A percentile compares a stretch with the other conserved stretches of the same genome.
These are phyloP conservation scores for Diaporthe ampelina DNA, from an alignment of 2,329 filamentous ascomycete genomes.

Conservation along the genomic window DNA sequence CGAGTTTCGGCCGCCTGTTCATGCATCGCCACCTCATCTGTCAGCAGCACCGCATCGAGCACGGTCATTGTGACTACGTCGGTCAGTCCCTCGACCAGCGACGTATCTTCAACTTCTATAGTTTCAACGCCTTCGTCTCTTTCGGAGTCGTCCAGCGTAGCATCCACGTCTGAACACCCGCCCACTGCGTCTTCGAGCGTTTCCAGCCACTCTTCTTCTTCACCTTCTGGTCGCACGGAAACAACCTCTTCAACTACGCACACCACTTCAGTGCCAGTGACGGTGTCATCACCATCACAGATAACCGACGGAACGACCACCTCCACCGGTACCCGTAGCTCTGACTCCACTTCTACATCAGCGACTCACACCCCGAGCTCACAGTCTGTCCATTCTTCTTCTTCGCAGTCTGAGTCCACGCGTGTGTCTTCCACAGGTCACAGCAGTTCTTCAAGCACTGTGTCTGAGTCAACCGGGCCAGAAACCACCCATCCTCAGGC, in stretches of 20 bases:
- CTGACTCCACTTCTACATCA: not conserved
- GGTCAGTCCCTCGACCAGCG: not conserved
- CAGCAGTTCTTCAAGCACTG: not conserved
- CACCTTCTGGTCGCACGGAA: not conserved
- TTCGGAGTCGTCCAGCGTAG: not conserved
- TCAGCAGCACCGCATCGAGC: not conserved
- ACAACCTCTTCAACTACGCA: not conserved
- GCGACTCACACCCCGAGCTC: not conserved
- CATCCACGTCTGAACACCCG: not conserved
- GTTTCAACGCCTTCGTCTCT: not conserved
- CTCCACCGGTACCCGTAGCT: not conserved
- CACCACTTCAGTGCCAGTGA: too few relatives aligned
- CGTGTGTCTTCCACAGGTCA: not conserved
- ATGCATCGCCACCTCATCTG: not conserved
- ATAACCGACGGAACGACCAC: too few relatives aligned
- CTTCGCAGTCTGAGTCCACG: not conserved
- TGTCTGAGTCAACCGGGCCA: not conserved
- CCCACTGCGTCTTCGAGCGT: not conserved
- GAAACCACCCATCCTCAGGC: not conserved
- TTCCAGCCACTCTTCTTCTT: not conserved
- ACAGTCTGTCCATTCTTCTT: not conserved
- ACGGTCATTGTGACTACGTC: not conserved
- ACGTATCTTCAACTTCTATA: not conserved
- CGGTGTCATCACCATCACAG: not conserved
- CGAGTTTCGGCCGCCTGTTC: slow-evolving; percentile 3